These are phyloP conservation scores for Flueggea neowawraea DNA, from an alignment of 441 rosid species.

Conservation along the genomic window DNA sequence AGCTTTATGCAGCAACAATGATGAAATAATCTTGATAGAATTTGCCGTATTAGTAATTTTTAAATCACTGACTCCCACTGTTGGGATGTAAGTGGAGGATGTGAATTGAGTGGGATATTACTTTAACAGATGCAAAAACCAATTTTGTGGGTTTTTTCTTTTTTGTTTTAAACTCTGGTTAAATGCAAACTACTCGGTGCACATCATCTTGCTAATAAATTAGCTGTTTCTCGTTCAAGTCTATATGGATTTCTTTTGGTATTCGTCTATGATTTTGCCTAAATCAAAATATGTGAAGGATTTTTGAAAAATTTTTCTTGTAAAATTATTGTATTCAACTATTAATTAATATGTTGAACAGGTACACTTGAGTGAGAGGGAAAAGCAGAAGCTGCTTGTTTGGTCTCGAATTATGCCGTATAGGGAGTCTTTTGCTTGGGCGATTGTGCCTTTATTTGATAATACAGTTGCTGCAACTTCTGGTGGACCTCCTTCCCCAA, in stretches of 20 bases:
- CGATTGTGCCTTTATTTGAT: slow-evolving; percentile 97
- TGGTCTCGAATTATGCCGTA: slow-evolving; percentile 99
- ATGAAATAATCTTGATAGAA: too few relatives aligned
- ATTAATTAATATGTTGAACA: slow-evolving; percentile 23
- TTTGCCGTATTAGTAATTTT: too few relatives aligned
- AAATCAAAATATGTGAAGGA: not conserved
- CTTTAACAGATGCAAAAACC: too few relatives aligned
- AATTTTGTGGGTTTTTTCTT: too few relatives aligned
- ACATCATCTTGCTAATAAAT: too few relatives aligned
- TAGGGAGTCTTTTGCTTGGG: slow-evolving; percentile 99
- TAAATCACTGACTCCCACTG: too few relatives aligned
- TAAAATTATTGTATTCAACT: slow-evolving; percentile 5
- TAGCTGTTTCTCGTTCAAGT: too few relatives aligned
- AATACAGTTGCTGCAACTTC: slow-evolving; percentile 73
- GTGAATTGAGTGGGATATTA: too few relatives aligned
- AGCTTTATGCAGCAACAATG: too few relatives aligned
- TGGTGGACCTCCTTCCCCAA: slow-evolving; percentile 96
- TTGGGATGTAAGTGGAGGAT: too few relatives aligned
- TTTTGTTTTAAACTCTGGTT: too few relatives aligned
- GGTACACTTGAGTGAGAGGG: slow-evolving; percentile 96
- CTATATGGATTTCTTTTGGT: not conserved
- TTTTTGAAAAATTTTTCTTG: slow-evolving; percentile 4
- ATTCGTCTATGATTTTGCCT: not conserved
- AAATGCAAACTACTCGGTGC: too few relatives aligned
- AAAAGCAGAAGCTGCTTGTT: slow-evolving; percentile 97